These are phyloP conservation scores for Avena sativa DNA, from an alignment of 176 grass and related monocot species.

Conservation along the genomic window DNA sequence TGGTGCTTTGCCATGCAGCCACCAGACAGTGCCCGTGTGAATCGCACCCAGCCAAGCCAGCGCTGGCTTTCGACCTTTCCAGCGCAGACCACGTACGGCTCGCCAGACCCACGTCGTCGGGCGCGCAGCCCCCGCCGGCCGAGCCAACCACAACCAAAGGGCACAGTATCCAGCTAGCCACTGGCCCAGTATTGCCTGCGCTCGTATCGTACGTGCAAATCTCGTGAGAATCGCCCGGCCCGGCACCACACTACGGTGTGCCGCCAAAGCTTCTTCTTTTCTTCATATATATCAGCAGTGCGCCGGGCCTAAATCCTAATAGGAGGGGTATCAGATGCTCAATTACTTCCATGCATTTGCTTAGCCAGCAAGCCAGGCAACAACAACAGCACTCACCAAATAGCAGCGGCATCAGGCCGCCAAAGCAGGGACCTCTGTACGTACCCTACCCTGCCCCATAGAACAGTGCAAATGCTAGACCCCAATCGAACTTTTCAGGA, in stretches of 20 bases:
- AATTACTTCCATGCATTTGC: background rate
- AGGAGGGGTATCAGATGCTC: background rate
- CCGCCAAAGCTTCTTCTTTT: background rate
- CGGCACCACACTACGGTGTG: background rate
- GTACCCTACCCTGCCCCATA: background rate
- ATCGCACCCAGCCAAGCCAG: background rate
- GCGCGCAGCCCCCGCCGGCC: background rate
- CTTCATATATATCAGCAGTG: too few species aligned
- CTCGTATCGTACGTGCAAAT: background rate
- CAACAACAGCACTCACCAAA: background rate
- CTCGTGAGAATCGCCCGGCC: background rate
- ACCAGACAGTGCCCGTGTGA: background rate
- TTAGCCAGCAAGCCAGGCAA: background rate
- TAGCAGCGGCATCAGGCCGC: background rate
- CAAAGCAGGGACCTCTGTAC: background rate
- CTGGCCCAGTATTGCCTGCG: background rate
- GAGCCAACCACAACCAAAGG: background rate
- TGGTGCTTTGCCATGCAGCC: background rate
- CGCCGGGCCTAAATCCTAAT: background rate
- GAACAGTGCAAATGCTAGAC: too few species aligned
- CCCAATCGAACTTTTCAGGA: background rate
- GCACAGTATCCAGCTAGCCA: background rate
- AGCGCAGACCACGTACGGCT: background rate
- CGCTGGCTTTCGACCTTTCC: background rate
- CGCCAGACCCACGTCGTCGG: slow-evolving; percentile 3